phyloP scores from a whole-genome alignment of 2,329 filamentous ascomycete species.

The Fusarium sp. region DNA sequence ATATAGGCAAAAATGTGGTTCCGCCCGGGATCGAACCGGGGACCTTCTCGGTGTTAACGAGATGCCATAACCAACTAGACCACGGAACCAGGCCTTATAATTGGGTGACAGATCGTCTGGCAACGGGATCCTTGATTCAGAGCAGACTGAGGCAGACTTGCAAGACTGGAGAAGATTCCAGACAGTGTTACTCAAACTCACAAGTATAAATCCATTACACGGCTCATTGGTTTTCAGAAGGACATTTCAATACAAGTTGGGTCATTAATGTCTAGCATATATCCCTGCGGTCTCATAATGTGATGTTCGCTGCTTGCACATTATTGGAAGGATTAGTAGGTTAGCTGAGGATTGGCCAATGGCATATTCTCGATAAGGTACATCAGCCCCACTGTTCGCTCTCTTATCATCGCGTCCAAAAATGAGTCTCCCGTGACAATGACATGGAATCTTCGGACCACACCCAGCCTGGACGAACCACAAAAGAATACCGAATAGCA shows the following conservation, averaged over 20 bases:
- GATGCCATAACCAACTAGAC: slow-evolving; percentile 2
- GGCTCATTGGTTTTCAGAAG: not conserved
- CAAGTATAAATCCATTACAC: rapidly evolving
- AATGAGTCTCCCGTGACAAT: not conserved
- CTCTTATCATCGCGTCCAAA: not conserved
- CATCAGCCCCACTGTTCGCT: not conserved
- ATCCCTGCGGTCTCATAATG: too few species aligned
- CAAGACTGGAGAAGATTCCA: rapidly evolving
- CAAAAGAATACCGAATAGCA: too few species aligned
- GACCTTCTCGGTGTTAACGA: not conserved
- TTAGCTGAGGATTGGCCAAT: not conserved
- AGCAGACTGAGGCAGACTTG: rapidly evolving
- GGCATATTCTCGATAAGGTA: too few species aligned
- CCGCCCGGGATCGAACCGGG: not conserved
- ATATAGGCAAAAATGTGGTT: not conserved
- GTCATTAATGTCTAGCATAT: rapidly evolving
- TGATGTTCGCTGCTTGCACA: not conserved
- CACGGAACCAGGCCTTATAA: not conserved
- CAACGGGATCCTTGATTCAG: rapidly evolving
- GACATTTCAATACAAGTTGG: too few species aligned
- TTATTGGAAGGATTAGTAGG: not conserved
- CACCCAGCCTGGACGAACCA: too few species aligned
- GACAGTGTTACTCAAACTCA: too few species aligned
- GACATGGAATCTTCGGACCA: not conserved
- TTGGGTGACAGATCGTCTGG: rapidly evolving